These are phyloP conservation scores for Taphrina wiesneri DNA, from an alignment of 1,139 yeast genomes.

Conservation along the genomic window DNA sequence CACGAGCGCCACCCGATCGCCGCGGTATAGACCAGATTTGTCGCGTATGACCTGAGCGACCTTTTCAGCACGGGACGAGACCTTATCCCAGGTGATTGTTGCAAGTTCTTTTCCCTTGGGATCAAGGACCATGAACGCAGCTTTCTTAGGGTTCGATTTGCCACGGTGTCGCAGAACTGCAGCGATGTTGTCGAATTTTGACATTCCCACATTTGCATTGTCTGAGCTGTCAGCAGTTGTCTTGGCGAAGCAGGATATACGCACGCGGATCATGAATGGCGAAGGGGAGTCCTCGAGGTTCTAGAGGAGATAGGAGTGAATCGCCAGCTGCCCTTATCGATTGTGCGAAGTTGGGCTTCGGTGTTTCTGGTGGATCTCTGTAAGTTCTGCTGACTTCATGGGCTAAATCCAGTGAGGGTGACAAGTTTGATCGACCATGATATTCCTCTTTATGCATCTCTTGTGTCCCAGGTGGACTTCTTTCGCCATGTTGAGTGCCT, in stretches of 20 bases:
- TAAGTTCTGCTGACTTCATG: neutral
- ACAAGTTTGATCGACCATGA: neutral
- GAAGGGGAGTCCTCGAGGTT: constrained; percentile 50
- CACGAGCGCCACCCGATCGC: constrained; percentile 79
- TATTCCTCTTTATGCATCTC: neutral
- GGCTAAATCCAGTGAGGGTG: neutral
- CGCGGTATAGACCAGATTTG: constrained; percentile 68
- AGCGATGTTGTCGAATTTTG: constrained; percentile 61
- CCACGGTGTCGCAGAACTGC: constrained; percentile 75
- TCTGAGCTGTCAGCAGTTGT: neutral
- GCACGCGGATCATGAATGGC: constrained; percentile 44
- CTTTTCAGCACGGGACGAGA: constrained; percentile 78
- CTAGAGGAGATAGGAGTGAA: constrained; percentile 41
- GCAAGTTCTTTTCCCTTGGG: constrained; percentile 76
- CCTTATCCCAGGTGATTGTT: constrained; percentile 84
- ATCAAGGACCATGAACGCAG: constrained; percentile 73
- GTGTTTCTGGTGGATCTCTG: neutral
- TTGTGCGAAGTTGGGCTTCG: too few species aligned
- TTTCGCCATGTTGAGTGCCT: neutral
- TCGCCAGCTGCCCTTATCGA: neutral
- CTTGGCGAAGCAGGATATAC: constrained; percentile 31
- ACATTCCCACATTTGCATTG: constrained; percentile 30
- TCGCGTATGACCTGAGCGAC: constrained; percentile 85
- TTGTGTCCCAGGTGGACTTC: neutral
- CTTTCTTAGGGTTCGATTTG: constrained; percentile 61